Percentiles rank a stretch among this genome's conserved stretches.
phyloP scores from a whole-genome alignment of 1,284 basidiomycete genomes.

The Irpex sp. region DNA sequence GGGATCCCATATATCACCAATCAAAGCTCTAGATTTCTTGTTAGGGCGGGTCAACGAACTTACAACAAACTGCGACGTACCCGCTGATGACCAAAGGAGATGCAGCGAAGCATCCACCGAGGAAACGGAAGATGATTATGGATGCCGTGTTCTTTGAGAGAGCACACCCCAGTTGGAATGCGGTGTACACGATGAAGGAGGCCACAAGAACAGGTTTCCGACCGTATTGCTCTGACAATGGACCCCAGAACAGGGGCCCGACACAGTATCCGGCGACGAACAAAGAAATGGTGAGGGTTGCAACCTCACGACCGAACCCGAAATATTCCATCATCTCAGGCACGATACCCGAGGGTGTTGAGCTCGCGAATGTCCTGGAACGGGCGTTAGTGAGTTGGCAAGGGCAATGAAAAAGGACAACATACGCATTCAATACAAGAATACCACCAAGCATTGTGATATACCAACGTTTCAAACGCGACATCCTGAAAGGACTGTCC shows the following conservation, averaged over 20 bases:
- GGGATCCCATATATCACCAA: slow-evolving; percentile 31
- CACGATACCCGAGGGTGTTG: slow-evolving; percentile 47
- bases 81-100: slow-evolving; percentile 27
- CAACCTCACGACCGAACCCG: slow-evolving; percentile 46
- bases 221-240: slow-evolving; percentile 53
- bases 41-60: neutral
- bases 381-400: neutral
- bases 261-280: slow-evolving; percentile 43
- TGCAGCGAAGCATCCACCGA: slow-evolving; percentile 26
- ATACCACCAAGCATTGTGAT: slow-evolving; percentile 55
- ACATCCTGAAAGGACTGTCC: slow-evolving; percentile 56
- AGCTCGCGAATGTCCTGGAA: slow-evolving; percentile 55
- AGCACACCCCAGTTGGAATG: slow-evolving; percentile 27
- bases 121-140: slow-evolving; percentile 26
- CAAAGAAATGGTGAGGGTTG: slow-evolving; percentile 32
- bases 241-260: slow-evolving; percentile 62
- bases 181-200: slow-evolving; percentile 22
- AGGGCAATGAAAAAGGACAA: slow-evolving; percentile 1
- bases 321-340: slow-evolving; percentile 46
- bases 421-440: slow-evolving; percentile 64
- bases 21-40: slow-evolving; percentile 23
- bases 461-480: slow-evolving; percentile 50
- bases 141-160: slow-evolving; percentile 25
- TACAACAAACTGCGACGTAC: slow-evolving; percentile 14
- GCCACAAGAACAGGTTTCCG: slow-evolving; percentile 62